Conservation (phyloP, 371 early-diverging fungal species). For the Choanephora cucurbitarum region DNA sequence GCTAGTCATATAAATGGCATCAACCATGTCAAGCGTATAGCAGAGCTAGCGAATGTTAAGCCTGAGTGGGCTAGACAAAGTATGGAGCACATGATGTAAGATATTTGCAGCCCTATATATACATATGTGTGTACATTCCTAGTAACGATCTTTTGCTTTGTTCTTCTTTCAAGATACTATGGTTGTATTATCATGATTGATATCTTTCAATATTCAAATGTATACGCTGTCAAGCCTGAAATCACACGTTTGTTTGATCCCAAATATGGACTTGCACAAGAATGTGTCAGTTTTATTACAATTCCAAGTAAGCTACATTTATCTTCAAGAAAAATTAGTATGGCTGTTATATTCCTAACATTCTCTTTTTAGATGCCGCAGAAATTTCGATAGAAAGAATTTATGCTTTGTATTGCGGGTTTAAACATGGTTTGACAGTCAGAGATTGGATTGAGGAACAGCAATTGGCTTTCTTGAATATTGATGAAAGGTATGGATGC, state of each 20-base stretch:
- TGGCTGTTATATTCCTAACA: background rate
- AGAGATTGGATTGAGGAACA: slow-evolving; percentile 79
- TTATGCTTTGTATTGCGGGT: slow-evolving; percentile 71
- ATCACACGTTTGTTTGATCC: slow-evolving; percentile 65
- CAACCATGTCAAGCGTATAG: slow-evolving; percentile 71
- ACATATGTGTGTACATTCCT: no score
- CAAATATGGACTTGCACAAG: slow-evolving; percentile 58
- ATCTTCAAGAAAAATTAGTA: background rate
- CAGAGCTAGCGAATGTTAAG: slow-evolving; percentile 77
- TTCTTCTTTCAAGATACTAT: slow-evolving; percentile 60
- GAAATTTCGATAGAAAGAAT: slow-evolving; percentile 58
- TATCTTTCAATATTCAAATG: slow-evolving; percentile 88
- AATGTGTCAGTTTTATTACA: slow-evolving; percentile 70
- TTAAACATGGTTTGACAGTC: slow-evolving; percentile 75
- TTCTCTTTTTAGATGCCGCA: slow-evolving; percentile 23
- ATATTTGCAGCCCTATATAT: no score
- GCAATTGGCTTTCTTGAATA: slow-evolving; percentile 55
- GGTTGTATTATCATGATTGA: slow-evolving; percentile 83
- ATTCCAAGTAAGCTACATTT: slow-evolving; percentile 57
- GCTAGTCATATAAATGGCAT: slow-evolving; percentile 75
- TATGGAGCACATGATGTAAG: slow-evolving; percentile 79
- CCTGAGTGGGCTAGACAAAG: slow-evolving; percentile 70
- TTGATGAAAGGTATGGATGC: slow-evolving; percentile 77
- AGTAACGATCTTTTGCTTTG: background rate
- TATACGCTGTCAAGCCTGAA: slow-evolving; percentile 72